Evolutionary conservation across 2,329 filamentous ascomycete species (phyloP), one percentile per base, ranked within the genome.

Genomic region (Sphaerulina vaccinii): DNA sequence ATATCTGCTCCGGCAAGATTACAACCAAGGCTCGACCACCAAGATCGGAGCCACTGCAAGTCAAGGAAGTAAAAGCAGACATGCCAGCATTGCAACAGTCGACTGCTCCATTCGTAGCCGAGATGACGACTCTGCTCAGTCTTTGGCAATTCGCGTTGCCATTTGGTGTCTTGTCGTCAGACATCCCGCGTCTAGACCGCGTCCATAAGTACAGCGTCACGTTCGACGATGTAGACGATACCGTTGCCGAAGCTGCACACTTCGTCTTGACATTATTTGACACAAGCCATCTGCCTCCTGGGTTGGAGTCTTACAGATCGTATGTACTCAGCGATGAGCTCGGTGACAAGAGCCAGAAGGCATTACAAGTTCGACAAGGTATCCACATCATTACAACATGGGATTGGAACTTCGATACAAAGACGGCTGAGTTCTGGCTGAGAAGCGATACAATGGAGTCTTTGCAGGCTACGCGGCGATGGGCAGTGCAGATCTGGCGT

Each of bases 341-440:
- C n/a, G 44, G 44, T 22, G 24, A 42, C 16, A 41, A 36, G 33
- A 36, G 29, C 33, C 15, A 38, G 19, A 36, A 47, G 33, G 43
- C 43, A 6, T n/a, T 8, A 15, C 35, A 15, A 19, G 11, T 39
- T 6, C 36, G 36, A 18, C 13, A 55, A 11, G 29, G 43, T 16
- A 32, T 54, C 4, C 52, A 59, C 33, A 40, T 57, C 8, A n/a
- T 59, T 11, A 48, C 40, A 1, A 55, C 49, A 1, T 60, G 55
- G 55, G 23, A 32, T 2, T 57, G 52, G 42, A 13, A 51, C 10
- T 16, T 35, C 27, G 18, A 29, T n/a, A 23, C 15, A 11, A 44
- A 45, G 18, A 40, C 35, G 7, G 55, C 49, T 10, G 53, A 42
- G 3, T 58, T 60, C 37, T 60, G 55, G 55, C 47, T 60, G 15